Base-by-base conservation (phyloP, 495 filamentous ascomycete genomes). In the Choiromyces venosus region DNA sequence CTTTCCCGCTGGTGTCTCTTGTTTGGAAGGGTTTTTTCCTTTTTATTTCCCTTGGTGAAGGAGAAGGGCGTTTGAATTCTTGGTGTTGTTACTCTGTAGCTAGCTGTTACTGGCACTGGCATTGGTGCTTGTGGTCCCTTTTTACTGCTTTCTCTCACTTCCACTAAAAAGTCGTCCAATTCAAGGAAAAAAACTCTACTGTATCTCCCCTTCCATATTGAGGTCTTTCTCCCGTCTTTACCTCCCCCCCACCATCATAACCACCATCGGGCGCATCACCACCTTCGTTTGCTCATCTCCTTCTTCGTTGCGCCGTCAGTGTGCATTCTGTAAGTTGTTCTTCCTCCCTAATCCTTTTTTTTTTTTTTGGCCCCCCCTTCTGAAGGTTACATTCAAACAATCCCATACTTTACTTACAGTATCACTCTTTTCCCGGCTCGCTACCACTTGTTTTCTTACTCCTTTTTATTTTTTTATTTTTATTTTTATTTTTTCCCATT, bases 361-460 rank as follows among this genome's bases (percentile, higher is more conserved):
- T 56, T 74, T 61, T 61, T n/a, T 70, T 73, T 70, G 66, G 69
- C 19, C 52, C 52, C 52, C 52, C 52, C 16, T 61, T 33, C 25
- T 33, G 52, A 61, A 29, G 25, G 52, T 61, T 61, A 29, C 52
- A 61, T 61, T 61, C 25, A 14, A 61, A 7, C 52, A 33, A 61
- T 33, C 25, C 52, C 52, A 12, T 61, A 61, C 25, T 33, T 33
- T 25, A 25, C 52, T 18, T 61, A n/a, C n/a, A n/a, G n/a, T n/a
- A 33, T 61, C 52, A 33, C 25, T 29, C n/a, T 61, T 61, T 25
- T 75, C 46, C 52, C 44, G 64, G 35, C 66, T 44, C 42, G 44
- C 25, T 36, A 33, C 40, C 33, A 25, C 42, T 64, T 44, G 12
- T 42, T 61, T 68, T 71, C 35, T 72, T 66, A 40, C 71, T 72